A percentile compares a stretch with the other conserved stretches of the same genome.
Conservation (phyloP, 2,329 filamentous ascomycete genomes). For the Pezicula rhizophila region DNA sequence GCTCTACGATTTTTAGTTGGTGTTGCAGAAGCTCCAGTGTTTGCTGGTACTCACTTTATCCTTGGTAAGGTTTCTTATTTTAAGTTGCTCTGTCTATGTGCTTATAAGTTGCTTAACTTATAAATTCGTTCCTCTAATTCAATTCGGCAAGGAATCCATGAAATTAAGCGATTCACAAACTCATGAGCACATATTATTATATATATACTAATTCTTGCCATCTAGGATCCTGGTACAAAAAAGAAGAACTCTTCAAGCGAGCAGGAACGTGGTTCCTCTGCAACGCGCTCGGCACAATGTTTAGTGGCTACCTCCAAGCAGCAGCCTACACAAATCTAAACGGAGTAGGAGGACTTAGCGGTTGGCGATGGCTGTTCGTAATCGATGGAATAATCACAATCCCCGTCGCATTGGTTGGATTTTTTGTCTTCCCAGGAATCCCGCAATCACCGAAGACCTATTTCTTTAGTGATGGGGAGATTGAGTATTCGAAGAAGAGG, state of each 20-base stretch:
- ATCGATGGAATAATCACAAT: slow-evolving; percentile 37
- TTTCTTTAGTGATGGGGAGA: slow-evolving; percentile 1
- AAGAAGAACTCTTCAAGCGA: slow-evolving; percentile 34
- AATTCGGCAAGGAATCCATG: too few relatives aligned
- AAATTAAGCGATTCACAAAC: too few relatives aligned
- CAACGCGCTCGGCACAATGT: slow-evolving; percentile 31
- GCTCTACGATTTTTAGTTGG: slow-evolving; percentile 49
- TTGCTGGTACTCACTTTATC: slow-evolving; percentile 6
- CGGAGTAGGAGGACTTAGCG: slow-evolving; percentile 9
- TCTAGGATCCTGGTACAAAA: slow-evolving; percentile 24
- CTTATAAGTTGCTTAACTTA: too few relatives aligned
- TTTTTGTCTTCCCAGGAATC: slow-evolving; percentile 4
- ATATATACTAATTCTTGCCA: not conserved
- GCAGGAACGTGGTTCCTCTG: slow-evolving; percentile 35
- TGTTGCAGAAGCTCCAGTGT: slow-evolving; percentile 37
- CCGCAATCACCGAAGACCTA: not conserved
- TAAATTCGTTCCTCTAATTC: too few relatives aligned
- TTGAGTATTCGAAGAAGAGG: not conserved
- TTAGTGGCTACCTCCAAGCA: slow-evolving; percentile 31
- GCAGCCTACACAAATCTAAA: slow-evolving; percentile 22
- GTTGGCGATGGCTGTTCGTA: slow-evolving; percentile 45
- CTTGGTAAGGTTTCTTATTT: not conserved
- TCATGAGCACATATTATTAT: too few relatives aligned
- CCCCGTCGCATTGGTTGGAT: slow-evolving; percentile 20
- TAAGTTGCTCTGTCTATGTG: too few relatives aligned